phyloP scores from a whole-genome alignment of 2,329 filamentous ascomycete species.

The Aspergillus spinulosporus region DNA sequence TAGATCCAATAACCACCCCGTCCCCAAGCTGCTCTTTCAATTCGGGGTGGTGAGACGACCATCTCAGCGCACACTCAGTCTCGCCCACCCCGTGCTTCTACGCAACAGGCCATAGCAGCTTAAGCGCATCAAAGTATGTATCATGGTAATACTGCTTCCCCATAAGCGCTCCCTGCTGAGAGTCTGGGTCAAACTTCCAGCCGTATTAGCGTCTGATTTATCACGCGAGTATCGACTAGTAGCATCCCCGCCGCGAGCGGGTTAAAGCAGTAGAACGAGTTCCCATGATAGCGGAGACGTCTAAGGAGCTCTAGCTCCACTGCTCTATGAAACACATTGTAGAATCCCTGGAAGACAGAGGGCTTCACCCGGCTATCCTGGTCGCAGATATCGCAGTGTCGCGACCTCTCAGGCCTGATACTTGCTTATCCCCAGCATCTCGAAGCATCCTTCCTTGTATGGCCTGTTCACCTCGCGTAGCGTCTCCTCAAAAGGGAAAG shows the following conservation, averaged over 20 bases:
- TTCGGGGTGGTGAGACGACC: slow-evolving; percentile 48
- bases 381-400: slow-evolving; percentile 47
- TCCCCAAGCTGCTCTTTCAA: slow-evolving; percentile 37
- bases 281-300: slow-evolving; percentile 45
- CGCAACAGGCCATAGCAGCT: slow-evolving; percentile 38
- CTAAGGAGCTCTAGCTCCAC: slow-evolving; percentile 47
- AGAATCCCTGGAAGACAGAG: slow-evolving; percentile 50
- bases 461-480: slow-evolving; percentile 50
- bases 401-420: slow-evolving; percentile 51
- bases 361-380: slow-evolving; percentile 46
- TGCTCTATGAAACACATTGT: slow-evolving; percentile 41
- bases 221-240: slow-evolving; percentile 43
- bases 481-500: slow-evolving; percentile 48
- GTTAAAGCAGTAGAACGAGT: slow-evolving; percentile 45
- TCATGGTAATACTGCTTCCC: slow-evolving; percentile 46
- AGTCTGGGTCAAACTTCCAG: slow-evolving; percentile 36
- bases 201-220: slow-evolving; percentile 11
- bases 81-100: slow-evolving; percentile 45
- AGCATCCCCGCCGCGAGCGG: slow-evolving; percentile 51
- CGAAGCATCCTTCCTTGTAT: slow-evolving; percentile 48
- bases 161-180: slow-evolving; percentile 40
- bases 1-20: slow-evolving; percentile 44
- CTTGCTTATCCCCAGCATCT: slow-evolving; percentile 50
- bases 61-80: slow-evolving; percentile 48
- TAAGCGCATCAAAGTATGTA: slow-evolving; percentile 46